Evolutionary conservation across 768 basidiomycete genomes (phyloP).

Genomic region (Naematelia aurantialba): DNA sequence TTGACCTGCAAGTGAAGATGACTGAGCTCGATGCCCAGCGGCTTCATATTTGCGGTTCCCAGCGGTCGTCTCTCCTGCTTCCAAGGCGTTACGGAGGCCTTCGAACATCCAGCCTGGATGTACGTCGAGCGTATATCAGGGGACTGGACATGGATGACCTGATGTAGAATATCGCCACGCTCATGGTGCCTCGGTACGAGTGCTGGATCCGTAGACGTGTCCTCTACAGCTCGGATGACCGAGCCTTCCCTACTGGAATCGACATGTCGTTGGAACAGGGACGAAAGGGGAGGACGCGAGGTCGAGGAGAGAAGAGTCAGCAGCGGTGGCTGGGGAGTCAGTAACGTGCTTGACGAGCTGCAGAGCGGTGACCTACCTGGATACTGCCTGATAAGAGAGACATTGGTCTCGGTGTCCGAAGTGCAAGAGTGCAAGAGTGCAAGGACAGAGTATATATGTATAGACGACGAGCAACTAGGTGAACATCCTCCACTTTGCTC

Average conservation of each 20-base stretch:
- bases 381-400: slow-evolving; percentile 10
- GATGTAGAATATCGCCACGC: slow-evolving; percentile 17
- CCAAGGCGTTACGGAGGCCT: not conserved
- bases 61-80: not conserved
- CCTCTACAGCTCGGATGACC: slow-evolving; percentile 21
- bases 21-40: slow-evolving; percentile 34
- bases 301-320: slow-evolving; percentile 43
- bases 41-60: not conserved
- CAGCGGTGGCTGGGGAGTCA: slow-evolving; percentile 31
- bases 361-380: slow-evolving; percentile 7
- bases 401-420: not conserved
- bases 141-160: slow-evolving; percentile 42
- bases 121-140: slow-evolving; percentile 30
- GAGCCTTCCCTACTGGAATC: slow-evolving; percentile 21
- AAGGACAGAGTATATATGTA: not conserved
- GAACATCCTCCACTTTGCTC: slow-evolving; percentile 10
- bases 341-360: not conserved
- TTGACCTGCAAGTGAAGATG: slow-evolving; percentile 38
- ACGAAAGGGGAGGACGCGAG: slow-evolving; percentile 36
- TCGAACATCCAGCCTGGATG: slow-evolving; percentile 40
- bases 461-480: not conserved
- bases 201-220: slow-evolving; percentile 8
- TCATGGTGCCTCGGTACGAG: slow-evolving; percentile 6
- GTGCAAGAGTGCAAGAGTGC: not conserved
- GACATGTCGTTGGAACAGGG: slow-evolving; percentile 25